These are phyloP conservation scores for Colletotrichum camelliae DNA, from an alignment of 2,329 filamentous ascomycete species.

Conservation along the genomic window DNA sequence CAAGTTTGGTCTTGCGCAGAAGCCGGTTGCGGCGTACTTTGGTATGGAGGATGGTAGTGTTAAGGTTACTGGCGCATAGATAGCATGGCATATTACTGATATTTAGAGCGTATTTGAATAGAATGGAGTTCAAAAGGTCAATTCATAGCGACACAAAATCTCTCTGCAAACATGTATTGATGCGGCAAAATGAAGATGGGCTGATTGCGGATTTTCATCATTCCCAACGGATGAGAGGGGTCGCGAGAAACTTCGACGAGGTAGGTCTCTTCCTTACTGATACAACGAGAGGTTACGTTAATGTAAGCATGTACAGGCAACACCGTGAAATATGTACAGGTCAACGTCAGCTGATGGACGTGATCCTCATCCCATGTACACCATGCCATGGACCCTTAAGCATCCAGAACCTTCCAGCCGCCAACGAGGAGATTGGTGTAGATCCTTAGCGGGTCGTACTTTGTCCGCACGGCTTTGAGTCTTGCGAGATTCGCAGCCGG, in stretches of 20 bases:
- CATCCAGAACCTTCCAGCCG: constrained; percentile 17
- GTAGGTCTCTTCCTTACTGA: not conserved
- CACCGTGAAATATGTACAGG: not conserved
- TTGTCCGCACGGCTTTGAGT: constrained; percentile 12
- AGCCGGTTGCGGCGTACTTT: constrained; percentile 94
- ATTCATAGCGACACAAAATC: not conserved
- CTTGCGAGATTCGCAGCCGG: constrained; percentile 2
- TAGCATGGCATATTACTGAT: not conserved
- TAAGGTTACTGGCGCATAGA: constrained; percentile 43
- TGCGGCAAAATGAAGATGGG: not conserved
- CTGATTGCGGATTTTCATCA: not conserved
- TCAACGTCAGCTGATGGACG: too few species aligned
- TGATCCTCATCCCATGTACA: not conserved
- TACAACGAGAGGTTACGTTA: not conserved
- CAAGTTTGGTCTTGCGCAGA: constrained; percentile 76
- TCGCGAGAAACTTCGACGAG: not conserved
- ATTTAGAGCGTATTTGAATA: not conserved
- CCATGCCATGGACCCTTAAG: not conserved
- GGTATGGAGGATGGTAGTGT: constrained; percentile 82
- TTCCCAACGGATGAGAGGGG: not conserved
- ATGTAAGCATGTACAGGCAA: not conserved
- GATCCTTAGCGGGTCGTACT: constrained; percentile 18
- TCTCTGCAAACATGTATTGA: not conserved
- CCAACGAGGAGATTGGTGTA: constrained; percentile 11
- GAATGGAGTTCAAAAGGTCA: not conserved